Percentiles rank a stretch among this genome's conserved stretches.
phyloP scores from a whole-genome alignment of 768 basidiomycete genomes.

The Rhizopogon sp. region DNA sequence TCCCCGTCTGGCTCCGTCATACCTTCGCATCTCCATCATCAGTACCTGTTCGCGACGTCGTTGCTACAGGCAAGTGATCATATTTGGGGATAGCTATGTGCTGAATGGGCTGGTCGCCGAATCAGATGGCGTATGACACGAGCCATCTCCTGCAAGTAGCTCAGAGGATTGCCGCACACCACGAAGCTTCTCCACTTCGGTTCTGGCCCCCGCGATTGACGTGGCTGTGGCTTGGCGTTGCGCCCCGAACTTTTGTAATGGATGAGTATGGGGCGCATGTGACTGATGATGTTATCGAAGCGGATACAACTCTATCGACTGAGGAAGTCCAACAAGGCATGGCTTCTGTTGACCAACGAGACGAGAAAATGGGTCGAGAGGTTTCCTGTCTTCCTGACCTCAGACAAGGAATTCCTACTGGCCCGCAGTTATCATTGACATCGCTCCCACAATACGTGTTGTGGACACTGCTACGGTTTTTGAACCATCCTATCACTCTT shows the following conservation, averaged over 20 bases:
- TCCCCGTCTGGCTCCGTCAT: slow-evolving; percentile 4
- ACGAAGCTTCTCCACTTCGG: slow-evolving; percentile 27
- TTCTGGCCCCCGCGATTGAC: slow-evolving; percentile 38
- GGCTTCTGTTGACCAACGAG: slow-evolving; percentile 4
- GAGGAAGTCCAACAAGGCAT: slow-evolving; percentile 30
- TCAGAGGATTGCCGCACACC: slow-evolving; percentile 21
- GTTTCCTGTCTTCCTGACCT: background rate
- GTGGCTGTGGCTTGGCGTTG: slow-evolving; percentile 37
- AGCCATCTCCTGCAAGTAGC: slow-evolving; percentile 30
- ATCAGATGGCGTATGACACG: slow-evolving; percentile 40
- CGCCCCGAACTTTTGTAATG: slow-evolving; percentile 26
- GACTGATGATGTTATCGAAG: slow-evolving; percentile 6
- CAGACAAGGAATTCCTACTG: background rate
- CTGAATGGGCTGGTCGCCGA: background rate
- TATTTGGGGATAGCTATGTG: background rate
- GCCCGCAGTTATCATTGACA: background rate
- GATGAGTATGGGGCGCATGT: slow-evolving; percentile 17
- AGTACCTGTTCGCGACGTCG: slow-evolving; percentile 38
- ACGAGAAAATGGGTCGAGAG: background rate
- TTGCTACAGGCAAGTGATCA: slow-evolving; percentile 34
- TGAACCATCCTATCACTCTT: slow-evolving; percentile 24
- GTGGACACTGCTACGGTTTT: slow-evolving; percentile 9
- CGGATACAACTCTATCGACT: slow-evolving; percentile 19
- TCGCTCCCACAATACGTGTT: slow-evolving; percentile 2
- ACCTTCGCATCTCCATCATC: slow-evolving; percentile 26